Base-by-base conservation (phyloP, 2,329 filamentous ascomycete species). In the Sarocladium strictum region DNA sequence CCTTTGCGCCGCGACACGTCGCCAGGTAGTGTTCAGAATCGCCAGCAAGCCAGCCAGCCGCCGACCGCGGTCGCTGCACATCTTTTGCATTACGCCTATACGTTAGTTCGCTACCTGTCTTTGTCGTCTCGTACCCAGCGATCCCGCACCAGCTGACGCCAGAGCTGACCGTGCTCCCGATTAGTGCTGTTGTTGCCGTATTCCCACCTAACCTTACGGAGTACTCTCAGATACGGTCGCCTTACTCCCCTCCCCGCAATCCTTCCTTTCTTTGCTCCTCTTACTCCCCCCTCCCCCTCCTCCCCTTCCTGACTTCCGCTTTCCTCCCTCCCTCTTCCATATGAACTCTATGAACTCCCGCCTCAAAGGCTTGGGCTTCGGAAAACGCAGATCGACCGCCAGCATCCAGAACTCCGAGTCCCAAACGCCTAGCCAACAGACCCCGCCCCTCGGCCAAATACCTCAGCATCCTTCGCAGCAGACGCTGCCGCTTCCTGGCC, bases 301-400 rank as follows among this genome's bases (percentile, higher is more conserved):
- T 51, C 54, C 50, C 53, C 53, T 43, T 26, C 53, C 55, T 51
- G 45, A 53, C 43, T 51, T 50, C 53, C 53, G 43, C 60, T 60
- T 58, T 60, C 58, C 61, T 58, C 59, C 60, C 61, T 59, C 60
- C 60, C 60, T 60, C 63, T 69, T 68, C 70, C 68, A 68, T 70
- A 88, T 89, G 85, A 88, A 82, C 80, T 89, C 84, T 79, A 81
- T 88, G 83, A 89, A 89, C 78, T 82, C 83, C 71, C 84, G 86
- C 74, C 83, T 90, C 72, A 88, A 89, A 79, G 81, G 82, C 79
- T 80, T 90, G 76, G 86, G 87, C 75, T 87, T 89, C 78, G 86
- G 86, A 75, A 89, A 88, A 81, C 85, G 87, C 73, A 88, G 85
- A 78, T 86, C 85, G 66, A 78, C 78, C 65, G 77, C 79, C 69